These are phyloP conservation scores for Letharia lupina DNA, from an alignment of 495 filamentous ascomycete species.

Conservation along the genomic window DNA sequence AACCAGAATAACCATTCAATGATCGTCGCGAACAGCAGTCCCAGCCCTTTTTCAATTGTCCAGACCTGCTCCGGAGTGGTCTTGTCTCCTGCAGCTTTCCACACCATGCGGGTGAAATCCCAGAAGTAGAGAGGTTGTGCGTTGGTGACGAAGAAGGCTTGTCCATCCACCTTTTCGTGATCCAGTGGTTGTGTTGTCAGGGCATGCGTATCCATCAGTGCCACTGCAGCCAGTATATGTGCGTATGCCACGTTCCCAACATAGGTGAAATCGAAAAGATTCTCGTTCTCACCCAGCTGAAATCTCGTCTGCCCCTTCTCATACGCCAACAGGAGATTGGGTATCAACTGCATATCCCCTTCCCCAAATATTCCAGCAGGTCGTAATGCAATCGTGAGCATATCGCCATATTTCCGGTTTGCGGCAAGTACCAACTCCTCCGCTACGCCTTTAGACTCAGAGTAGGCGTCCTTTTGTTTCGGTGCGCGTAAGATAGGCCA, in stretches of 20 bases:
- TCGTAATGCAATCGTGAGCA: constrained; percentile 73
- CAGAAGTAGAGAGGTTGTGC: constrained; percentile 90
- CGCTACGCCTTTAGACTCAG: constrained; percentile 80
- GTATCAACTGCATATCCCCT: constrained; percentile 62
- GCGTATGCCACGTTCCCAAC: constrained; percentile 46
- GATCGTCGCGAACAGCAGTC: constrained; percentile 55
- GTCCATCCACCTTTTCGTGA: constrained; percentile 78
- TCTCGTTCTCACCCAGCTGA: constrained; percentile 82
- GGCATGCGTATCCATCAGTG: constrained; percentile 54
- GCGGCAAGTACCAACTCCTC: constrained; percentile 76
- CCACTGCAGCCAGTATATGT: constrained; percentile 48
- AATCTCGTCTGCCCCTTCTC: constrained; percentile 59
- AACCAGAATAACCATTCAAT: constrained; percentile 61
- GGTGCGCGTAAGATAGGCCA: constrained; percentile 69
- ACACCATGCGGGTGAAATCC: constrained; percentile 78
- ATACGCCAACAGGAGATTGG: constrained; percentile 56
- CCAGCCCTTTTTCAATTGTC: constrained; percentile 55
- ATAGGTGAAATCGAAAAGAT: constrained; percentile 56
- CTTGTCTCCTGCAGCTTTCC: constrained; percentile 59
- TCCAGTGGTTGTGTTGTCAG: constrained; percentile 52
- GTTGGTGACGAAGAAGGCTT: constrained; percentile 94
- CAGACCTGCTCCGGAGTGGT: constrained; percentile 54
- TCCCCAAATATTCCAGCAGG: constrained; percentile 89
- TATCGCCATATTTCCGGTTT: constrained; percentile 60
- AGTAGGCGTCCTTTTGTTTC: constrained; percentile 80